Conservation (phyloP, 148 eudicot genomes). For the Salicornia ramosissima region DNA sequence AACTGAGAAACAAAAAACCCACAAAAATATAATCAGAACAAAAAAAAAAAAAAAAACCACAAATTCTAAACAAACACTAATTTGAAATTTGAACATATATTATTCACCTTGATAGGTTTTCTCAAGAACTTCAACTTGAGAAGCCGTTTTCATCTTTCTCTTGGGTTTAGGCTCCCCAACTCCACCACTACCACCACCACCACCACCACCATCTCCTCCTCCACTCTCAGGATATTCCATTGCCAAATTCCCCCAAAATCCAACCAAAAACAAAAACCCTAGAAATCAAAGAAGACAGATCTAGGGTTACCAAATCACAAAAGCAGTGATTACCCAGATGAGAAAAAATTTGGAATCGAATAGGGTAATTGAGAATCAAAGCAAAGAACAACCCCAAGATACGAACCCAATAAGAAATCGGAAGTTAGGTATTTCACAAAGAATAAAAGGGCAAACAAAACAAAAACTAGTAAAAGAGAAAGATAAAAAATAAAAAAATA, state of each 20-base stretch:
- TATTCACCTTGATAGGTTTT: slow-evolving; percentile 63
- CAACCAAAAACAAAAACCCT: slow-evolving; percentile 19
- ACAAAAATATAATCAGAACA: slow-evolving; percentile 8
- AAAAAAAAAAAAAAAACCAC: slow-evolving; percentile 1
- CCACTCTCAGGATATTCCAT: slow-evolving; percentile 46
- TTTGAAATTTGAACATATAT: neutral
- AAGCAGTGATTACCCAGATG: slow-evolving; percentile 26
- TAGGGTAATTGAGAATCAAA: slow-evolving; percentile 18
- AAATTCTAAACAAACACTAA: neutral
- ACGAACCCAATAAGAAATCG: neutral
- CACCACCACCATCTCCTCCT: slow-evolving; percentile 24
- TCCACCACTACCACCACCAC: slow-evolving; percentile 12
- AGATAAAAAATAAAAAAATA: too few relatives aligned
- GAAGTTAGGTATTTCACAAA: slow-evolving; percentile 28
- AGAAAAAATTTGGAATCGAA: slow-evolving; percentile 11
- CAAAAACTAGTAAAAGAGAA: too few relatives aligned
- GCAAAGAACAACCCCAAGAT: slow-evolving; percentile 3
- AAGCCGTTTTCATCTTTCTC: slow-evolving; percentile 89
- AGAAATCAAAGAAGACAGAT: slow-evolving; percentile 23
- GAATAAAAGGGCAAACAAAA: too few relatives aligned
- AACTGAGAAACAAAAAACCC: slow-evolving; percentile 32
- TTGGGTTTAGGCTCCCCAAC: slow-evolving; percentile 53
- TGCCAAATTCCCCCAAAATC: slow-evolving; percentile 17
- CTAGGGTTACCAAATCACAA: slow-evolving; percentile 24
- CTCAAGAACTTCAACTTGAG: slow-evolving; percentile 76